phyloP scores from a whole-genome alignment of 2,329 filamentous ascomycete genomes.

The Talaromyces pinophilus region DNA sequence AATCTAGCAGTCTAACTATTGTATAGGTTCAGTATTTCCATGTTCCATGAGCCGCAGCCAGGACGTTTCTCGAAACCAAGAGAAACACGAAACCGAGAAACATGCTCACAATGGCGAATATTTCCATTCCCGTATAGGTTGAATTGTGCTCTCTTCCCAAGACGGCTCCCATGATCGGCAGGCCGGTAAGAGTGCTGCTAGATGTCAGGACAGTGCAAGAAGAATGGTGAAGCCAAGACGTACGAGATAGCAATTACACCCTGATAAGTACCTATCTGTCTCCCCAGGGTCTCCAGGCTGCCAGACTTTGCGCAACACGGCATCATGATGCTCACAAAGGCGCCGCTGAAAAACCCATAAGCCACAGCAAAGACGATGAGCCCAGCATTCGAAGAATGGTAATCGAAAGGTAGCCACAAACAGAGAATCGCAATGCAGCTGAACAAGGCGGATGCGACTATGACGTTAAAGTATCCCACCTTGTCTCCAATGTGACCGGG shows the following conservation, averaged over 20 bases:
- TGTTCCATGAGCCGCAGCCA: background rate
- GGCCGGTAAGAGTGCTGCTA: conserved; percentile 28
- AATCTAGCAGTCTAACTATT: background rate
- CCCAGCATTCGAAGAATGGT: conserved; percentile 30
- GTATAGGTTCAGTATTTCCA: background rate
- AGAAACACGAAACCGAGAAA: conserved; percentile 18
- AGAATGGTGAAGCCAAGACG: conserved; percentile 17
- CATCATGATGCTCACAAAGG: conserved; percentile 33
- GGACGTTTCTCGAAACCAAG: background rate
- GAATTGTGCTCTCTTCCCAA: conserved; percentile 26
- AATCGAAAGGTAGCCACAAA: conserved; percentile 36
- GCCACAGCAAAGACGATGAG: conserved; percentile 33
- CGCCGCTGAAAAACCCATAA: conserved; percentile 35
- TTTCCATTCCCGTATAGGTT: conserved; percentile 31
- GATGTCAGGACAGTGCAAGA: background rate
- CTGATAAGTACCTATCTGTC: conserved; percentile 37
- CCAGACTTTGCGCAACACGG: conserved; percentile 35
- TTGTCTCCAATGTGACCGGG: conserved; percentile 31
- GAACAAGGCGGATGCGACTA: conserved; percentile 24
- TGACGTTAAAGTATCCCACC: conserved; percentile 33
- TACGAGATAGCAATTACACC: conserved; percentile 29
- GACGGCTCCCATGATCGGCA: conserved; percentile 34
- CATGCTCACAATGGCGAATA: conserved; percentile 27
- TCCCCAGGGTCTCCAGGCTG: conserved; percentile 35
- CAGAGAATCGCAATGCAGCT: conserved; percentile 28